phyloP scores from a whole-genome alignment of 208 protist species.

The Willaertia magna region DNA sequence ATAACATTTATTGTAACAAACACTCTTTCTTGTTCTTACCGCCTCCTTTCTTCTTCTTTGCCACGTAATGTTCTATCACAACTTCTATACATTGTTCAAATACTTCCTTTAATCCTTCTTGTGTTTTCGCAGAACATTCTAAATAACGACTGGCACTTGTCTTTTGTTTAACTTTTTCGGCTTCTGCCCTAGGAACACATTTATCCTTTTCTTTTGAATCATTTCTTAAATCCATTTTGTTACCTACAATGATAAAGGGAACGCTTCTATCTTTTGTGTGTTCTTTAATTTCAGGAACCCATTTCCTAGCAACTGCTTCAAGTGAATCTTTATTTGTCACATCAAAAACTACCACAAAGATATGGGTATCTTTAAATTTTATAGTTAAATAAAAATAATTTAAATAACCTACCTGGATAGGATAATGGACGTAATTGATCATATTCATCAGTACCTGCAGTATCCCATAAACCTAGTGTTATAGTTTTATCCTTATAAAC shows the following conservation, averaged over 20 bases:
- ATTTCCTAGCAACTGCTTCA: conserved; percentile 45
- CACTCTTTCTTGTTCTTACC: background rate
- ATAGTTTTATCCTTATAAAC: conserved; percentile 49
- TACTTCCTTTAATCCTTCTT: conserved; percentile 56
- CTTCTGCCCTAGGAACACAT: conserved; percentile 28
- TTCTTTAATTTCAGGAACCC: conserved; percentile 49
- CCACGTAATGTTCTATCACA: background rate
- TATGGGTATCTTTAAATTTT: conserved; percentile 58
- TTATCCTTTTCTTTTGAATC: conserved; percentile 22
- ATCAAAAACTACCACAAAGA: conserved; percentile 63
- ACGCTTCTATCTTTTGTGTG: conserved; percentile 19
- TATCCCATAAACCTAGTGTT: conserved; percentile 49
- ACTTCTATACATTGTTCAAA: conserved; percentile 58
- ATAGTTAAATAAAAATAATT: no score
- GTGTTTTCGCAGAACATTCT: conserved; percentile 35
- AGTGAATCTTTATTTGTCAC: conserved; percentile 43
- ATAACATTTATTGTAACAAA: background rate
- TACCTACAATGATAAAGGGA: conserved; percentile 43
- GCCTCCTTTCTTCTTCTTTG: background rate
- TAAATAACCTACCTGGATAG: no score
- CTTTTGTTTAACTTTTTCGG: conserved; percentile 18
- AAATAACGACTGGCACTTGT: conserved; percentile 29
- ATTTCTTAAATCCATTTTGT: conserved; percentile 39
- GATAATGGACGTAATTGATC: conserved; percentile 58
- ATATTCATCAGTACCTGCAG: conserved; percentile 71